Percentiles rank a stretch among this genome's conserved stretches.
Conservation (phyloP, 371 early-diverging fungal genomes). For the Sporodiniella umbellata region DNA sequence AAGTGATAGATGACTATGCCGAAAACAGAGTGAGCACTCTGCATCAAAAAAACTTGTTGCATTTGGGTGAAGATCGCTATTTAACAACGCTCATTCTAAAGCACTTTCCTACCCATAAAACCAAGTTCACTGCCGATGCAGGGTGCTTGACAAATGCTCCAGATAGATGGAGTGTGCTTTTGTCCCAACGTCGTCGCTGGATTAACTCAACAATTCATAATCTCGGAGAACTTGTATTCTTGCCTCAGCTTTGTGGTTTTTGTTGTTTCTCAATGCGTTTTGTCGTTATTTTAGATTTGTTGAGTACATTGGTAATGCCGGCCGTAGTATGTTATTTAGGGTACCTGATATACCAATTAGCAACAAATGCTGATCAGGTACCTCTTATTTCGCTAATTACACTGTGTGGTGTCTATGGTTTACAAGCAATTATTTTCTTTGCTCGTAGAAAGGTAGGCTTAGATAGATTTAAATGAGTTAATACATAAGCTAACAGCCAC, state of each 20-base stretch:
- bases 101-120: constrained; percentile 92
- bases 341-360: constrained; percentile 58
- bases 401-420: constrained; percentile 73
- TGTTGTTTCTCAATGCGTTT: constrained; percentile 96
- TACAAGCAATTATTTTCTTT: constrained; percentile 83
- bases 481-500: neutral
- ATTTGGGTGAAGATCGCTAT: constrained; percentile 82
- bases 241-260: constrained; percentile 89
- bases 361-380: constrained; percentile 42
- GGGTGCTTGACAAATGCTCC: constrained; percentile 96
- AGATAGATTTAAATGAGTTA: neutral
- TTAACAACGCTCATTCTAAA: constrained; percentile 97
- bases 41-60: constrained; percentile 88
- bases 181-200: constrained; percentile 96
- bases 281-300: constrained; percentile 86
- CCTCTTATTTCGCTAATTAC: constrained; percentile 60
- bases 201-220: constrained; percentile 97
- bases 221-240: constrained; percentile 81
- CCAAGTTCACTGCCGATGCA: constrained; percentile 93
- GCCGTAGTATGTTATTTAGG: constrained; percentile 83
- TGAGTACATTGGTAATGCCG: constrained; percentile 87
- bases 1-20: constrained; percentile 90
- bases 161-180: constrained; percentile 84
- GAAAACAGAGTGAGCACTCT: constrained; percentile 93
- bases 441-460: constrained; percentile 65